These are phyloP conservation scores for Trichothecium roseum DNA, from an alignment of 2,329 filamentous ascomycete genomes.

Conservation along the genomic window DNA sequence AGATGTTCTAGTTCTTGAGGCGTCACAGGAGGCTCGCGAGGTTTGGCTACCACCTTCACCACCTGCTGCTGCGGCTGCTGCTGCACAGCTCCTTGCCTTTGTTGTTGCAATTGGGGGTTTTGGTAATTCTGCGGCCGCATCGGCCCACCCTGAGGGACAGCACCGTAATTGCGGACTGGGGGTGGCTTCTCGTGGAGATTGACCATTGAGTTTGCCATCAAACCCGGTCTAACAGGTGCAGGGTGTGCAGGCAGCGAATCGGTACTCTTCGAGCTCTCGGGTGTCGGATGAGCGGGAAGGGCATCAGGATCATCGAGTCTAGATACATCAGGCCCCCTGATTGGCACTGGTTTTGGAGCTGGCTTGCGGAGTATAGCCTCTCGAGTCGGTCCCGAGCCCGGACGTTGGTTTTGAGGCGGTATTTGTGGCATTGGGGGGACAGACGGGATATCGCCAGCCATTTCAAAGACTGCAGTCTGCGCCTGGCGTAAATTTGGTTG, in stretches of 20 bases:
- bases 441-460: constrained; percentile 52
- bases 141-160: constrained; percentile 29
- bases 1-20: constrained; percentile 67
- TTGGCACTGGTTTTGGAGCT: too few relatives aligned
- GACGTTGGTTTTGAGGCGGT: not conserved
- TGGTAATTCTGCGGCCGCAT: constrained; percentile 10
- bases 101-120: constrained; percentile 1
- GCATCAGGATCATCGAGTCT: constrained; percentile 10
- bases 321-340: constrained; percentile 10
- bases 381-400: too few relatives aligned
- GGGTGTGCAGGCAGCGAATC: constrained; percentile 50
- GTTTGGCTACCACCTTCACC: constrained; percentile 11
- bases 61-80: constrained; percentile 17
- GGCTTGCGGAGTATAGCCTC: too few relatives aligned
- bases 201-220: constrained; percentile 48
- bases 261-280: constrained; percentile 14
- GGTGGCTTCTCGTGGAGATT: constrained; percentile 46
- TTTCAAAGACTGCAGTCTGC: constrained; percentile 63
- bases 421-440: constrained; percentile 37
- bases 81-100: constrained; percentile 9
- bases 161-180: constrained; percentile 46
- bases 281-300: not conserved
- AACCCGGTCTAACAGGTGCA: constrained; percentile 50
- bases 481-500: constrained; percentile 56
- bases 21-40: constrained; percentile 49